phyloP scores from a whole-genome alignment of 371 early-diverging fungal genomes.

The Apophysomyces variabilis region DNA sequence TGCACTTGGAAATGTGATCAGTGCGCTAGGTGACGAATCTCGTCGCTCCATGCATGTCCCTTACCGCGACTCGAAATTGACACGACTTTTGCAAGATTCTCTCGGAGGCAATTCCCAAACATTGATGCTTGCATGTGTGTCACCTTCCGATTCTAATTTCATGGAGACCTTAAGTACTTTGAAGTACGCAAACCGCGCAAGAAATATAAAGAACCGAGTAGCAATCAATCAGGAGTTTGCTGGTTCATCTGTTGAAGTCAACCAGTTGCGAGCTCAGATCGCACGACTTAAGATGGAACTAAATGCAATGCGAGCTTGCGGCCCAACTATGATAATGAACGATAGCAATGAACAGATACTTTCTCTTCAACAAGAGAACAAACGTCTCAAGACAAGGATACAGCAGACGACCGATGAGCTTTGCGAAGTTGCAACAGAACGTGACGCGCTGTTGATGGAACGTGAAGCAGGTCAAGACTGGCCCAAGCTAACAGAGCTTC shows the following conservation, averaged over 20 bases:
- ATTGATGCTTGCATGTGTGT: conserved; percentile 92
- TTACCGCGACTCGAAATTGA: conserved; percentile 96
- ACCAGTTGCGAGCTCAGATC: conserved; percentile 69
- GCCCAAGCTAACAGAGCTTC: conserved; percentile 17
- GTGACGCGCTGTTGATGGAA: conserved; percentile 60
- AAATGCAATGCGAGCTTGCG: conserved; percentile 39
- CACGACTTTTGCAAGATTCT: conserved; percentile 91
- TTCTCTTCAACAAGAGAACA: conserved; percentile 50
- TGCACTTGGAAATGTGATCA: conserved; percentile 98
- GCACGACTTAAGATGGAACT: conserved; percentile 68
- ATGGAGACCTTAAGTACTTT: conserved; percentile 92
- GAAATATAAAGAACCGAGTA: conserved; percentile 84
- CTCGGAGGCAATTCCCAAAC: conserved; percentile 89
- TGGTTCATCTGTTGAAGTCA: conserved; percentile 63
- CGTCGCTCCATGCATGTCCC: conserved; percentile 79
- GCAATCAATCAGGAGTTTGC: conserved; percentile 46
- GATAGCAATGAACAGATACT: conserved; percentile 36
- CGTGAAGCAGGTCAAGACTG: conserved; percentile 38
- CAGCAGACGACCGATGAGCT: conserved; percentile 51
- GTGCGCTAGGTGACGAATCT: conserved; percentile 89
- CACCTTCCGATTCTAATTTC: conserved; percentile 77
- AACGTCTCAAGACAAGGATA: conserved; percentile 53
- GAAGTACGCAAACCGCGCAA: conserved; percentile 87
- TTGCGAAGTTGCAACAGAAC: conserved; percentile 53
- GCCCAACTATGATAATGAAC: not conserved